Evolutionary conservation across 495 filamentous ascomycete species (phyloP).

Genomic region (Neurospora intermedia): DNA sequence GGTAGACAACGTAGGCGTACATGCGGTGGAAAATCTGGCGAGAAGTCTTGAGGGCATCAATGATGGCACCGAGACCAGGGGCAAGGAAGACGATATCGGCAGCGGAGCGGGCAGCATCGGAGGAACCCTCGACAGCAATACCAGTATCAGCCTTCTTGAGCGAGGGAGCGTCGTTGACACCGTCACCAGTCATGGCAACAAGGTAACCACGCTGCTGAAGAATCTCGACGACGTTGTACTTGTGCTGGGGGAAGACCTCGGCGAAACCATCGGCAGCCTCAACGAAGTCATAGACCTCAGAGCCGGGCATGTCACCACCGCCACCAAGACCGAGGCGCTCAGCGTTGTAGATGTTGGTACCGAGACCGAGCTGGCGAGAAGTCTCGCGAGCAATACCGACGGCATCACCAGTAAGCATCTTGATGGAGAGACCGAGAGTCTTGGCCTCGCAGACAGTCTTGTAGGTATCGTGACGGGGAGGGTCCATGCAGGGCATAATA

Average conservation of each 20-base stretch:
- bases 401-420: constrained; percentile 95
- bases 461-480: constrained; percentile 82
- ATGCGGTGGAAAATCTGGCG: constrained; percentile 96
- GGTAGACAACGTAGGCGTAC: constrained; percentile 94
- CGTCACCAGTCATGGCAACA: constrained; percentile 96
- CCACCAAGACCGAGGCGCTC: constrained; percentile 74
- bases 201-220: constrained; percentile 93
- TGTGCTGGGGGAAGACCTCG: constrained; percentile 96
- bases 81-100: constrained; percentile 91
- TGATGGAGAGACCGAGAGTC: constrained; percentile 76
- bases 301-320: constrained; percentile 83
- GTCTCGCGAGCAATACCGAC: constrained; percentile 89
- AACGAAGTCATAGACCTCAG: constrained; percentile 87
- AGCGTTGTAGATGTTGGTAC: constrained; percentile 90
- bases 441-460: constrained; percentile 86
- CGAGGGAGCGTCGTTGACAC: constrained; percentile 94
- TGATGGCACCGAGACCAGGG: constrained; percentile 84
- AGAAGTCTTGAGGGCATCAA: constrained; percentile 86
- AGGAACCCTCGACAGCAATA: constrained; percentile 90
- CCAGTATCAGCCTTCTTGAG: constrained; percentile 92
- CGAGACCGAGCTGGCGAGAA: constrained; percentile 78
- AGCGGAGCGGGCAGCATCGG: constrained; percentile 84
- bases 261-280: constrained; percentile 92
- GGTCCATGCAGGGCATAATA: constrained; percentile 88
- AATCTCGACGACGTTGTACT: constrained; percentile 95